These are phyloP conservation scores for Knufia petricola DNA, from an alignment of 2,329 filamentous ascomycete genomes.

Conservation along the genomic window DNA sequence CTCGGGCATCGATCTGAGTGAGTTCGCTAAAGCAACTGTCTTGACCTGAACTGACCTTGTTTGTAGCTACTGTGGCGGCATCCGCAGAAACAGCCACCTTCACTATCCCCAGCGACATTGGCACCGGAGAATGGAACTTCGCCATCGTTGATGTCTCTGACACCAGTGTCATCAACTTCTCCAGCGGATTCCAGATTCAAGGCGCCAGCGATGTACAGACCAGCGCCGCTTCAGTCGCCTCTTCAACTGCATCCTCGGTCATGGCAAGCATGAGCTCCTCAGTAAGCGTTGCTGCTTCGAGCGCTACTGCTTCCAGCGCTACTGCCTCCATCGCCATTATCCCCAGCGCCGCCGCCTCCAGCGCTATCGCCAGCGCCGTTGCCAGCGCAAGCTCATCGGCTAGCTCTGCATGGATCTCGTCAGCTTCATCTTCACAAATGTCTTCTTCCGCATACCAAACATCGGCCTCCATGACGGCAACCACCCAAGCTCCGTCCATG, in stretches of 20 bases:
- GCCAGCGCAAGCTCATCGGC: constrained; percentile 19
- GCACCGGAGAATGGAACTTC: constrained; percentile 41
- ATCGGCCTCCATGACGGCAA: constrained; percentile 16
- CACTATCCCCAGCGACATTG: constrained; percentile 34
- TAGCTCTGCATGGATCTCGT: constrained; percentile 17
- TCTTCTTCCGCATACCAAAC: constrained; percentile 16
- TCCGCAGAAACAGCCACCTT: constrained; percentile 44
- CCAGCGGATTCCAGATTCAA: constrained; percentile 41
- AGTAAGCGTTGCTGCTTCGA: constrained; percentile 6
- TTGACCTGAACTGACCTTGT: background rate
- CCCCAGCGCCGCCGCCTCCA: constrained; percentile 7
- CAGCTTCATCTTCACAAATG: constrained; percentile 17
- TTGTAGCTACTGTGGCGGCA: constrained; percentile 33
- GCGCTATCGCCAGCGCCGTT: constrained; percentile 18
- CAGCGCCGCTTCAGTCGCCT: constrained; percentile 25
- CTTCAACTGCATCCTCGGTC: constrained; percentile 22
- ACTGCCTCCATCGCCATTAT: no score
- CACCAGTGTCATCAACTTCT: constrained; percentile 41
- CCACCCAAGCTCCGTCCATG: constrained; percentile 25
- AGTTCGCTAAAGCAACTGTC: constrained; percentile 21
- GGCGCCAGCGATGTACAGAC: constrained; percentile 33
- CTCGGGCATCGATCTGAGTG: constrained; percentile 36
- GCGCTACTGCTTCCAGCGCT: constrained; percentile 19
- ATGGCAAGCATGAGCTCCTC: constrained; percentile 5
- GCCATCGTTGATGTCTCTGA: constrained; percentile 43